phyloP scores from a whole-genome alignment of 768 basidiomycete species.

The Podaxis sp. region DNA sequence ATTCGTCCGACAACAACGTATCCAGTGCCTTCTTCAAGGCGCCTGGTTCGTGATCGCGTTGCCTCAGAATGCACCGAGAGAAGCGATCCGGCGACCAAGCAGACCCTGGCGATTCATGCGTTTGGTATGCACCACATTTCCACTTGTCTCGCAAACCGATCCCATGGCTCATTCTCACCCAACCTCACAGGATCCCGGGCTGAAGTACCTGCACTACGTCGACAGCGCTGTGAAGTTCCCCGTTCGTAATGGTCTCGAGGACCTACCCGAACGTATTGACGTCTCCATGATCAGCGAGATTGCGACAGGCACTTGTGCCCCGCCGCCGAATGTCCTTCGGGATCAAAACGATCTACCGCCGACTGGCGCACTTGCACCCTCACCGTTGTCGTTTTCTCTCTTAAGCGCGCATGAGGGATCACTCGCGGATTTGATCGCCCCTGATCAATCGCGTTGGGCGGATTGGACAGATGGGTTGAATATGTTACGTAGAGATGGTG shows the following conservation, averaged over 20 bases:
- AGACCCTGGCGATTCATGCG: conserved; percentile 87
- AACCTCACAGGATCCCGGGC: conserved; percentile 63
- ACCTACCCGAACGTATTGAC: conserved; percentile 86
- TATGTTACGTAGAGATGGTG: conserved; percentile 79
- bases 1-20: conserved; percentile 85
- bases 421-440: conserved; percentile 76
- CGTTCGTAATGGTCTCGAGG: conserved; percentile 79
- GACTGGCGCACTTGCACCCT: conserved; percentile 50
- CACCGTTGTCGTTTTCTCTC: conserved; percentile 77
- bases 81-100: conserved; percentile 53
- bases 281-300: conserved; percentile 79
- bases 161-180: conserved; percentile 9
- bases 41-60: conserved; percentile 91
- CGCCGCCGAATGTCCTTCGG: conserved; percentile 63
- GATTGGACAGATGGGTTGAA: conserved; percentile 96
- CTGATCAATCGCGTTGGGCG: conserved; percentile 77
- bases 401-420: conserved; percentile 69
- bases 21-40: conserved; percentile 85
- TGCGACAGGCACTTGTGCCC: conserved; percentile 68
- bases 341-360: conserved; percentile 62
- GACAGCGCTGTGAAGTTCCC: conserved; percentile 80
- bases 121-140: conserved; percentile 49
- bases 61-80: conserved; percentile 51
- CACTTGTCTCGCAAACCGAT: background rate
- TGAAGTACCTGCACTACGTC: conserved; percentile 83